These are phyloP conservation scores for Rhodomyrtus tomentosa DNA, from an alignment of 345 rosid species.

Conservation along the genomic window DNA sequence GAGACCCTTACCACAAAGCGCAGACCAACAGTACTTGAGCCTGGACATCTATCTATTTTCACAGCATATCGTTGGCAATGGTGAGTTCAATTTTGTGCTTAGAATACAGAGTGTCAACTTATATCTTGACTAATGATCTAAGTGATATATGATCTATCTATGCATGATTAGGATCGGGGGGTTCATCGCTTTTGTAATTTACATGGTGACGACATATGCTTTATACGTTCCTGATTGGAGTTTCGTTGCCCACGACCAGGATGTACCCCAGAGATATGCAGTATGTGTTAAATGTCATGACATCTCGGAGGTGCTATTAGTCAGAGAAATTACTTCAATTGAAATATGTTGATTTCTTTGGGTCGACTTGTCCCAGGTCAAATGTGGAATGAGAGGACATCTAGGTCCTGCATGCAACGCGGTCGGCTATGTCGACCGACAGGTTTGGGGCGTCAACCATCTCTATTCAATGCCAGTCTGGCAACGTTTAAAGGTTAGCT, in stretches of 20 bases:
- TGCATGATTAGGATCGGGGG: conserved; percentile 34
- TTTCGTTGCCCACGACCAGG: conserved; percentile 1
- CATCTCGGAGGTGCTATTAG: background rate
- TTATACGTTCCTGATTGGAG: conserved; percentile 61
- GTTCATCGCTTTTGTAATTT: conserved; percentile 35
- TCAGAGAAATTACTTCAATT: background rate
- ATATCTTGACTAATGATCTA: background rate
- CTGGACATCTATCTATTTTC: conserved; percentile 37
- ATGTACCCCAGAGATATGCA: conserved; percentile 15
- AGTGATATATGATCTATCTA: background rate
- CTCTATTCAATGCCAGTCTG: conserved; percentile 42
- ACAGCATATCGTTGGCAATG: conserved; percentile 54
- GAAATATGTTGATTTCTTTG: background rate
- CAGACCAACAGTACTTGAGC: conserved; percentile 24
- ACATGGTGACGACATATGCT: conserved; percentile 38
- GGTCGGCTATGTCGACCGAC: conserved; percentile 48
- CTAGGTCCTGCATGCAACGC: conserved; percentile 67
- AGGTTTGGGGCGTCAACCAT: conserved; percentile 59
- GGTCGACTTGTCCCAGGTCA: conserved; percentile 23
- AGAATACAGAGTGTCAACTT: background rate
- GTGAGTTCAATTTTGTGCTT: conserved; percentile 7
- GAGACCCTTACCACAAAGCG: conserved; percentile 42
- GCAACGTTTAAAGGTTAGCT: conserved; percentile 40
- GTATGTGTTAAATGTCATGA: conserved; percentile 6
- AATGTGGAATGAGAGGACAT: conserved; percentile 67